phyloP scores from a whole-genome alignment of 331 rosid genomes.

The Pyrus hybrid region DNA sequence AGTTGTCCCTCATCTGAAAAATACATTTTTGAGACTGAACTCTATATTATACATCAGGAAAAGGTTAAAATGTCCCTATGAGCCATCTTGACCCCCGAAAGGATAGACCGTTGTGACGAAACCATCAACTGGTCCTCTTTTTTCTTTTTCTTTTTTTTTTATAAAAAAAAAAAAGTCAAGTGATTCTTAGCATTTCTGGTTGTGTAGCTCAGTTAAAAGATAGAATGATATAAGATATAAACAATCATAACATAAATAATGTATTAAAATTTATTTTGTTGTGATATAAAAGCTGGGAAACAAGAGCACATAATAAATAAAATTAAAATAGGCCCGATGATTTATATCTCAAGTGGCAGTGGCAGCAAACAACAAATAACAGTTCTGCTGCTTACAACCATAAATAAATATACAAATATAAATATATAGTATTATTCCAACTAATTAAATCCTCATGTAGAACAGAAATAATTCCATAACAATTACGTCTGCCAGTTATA shows the following conservation, averaged over 20 bases:
- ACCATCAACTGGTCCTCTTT: too few species aligned
- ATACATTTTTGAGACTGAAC: too few species aligned
- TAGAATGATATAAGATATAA: background rate
- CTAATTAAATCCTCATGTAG: background rate
- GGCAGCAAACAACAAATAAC: background rate
- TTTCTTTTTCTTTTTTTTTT: too few species aligned
- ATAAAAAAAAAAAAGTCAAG: too few species aligned
- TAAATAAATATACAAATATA: background rate
- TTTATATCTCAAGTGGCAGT: background rate
- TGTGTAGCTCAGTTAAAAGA: background rate
- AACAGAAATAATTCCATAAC: background rate
- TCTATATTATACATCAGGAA: too few species aligned
- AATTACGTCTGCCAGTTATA: background rate
- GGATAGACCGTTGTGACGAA: rapidly evolving
- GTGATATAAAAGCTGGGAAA: background rate
- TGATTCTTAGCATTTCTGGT: too few species aligned
- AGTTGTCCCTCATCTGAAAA: background rate
- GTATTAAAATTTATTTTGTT: background rate
- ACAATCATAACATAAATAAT: background rate
- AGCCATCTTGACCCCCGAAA: too few species aligned
- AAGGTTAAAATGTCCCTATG: rapidly evolving
- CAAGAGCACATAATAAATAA: background rate
- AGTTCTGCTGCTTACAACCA: background rate
- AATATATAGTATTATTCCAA: background rate
- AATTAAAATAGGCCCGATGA: background rate